phyloP scores from a whole-genome alignment of 129 eudicot genomes.

The Arctium minus region DNA sequence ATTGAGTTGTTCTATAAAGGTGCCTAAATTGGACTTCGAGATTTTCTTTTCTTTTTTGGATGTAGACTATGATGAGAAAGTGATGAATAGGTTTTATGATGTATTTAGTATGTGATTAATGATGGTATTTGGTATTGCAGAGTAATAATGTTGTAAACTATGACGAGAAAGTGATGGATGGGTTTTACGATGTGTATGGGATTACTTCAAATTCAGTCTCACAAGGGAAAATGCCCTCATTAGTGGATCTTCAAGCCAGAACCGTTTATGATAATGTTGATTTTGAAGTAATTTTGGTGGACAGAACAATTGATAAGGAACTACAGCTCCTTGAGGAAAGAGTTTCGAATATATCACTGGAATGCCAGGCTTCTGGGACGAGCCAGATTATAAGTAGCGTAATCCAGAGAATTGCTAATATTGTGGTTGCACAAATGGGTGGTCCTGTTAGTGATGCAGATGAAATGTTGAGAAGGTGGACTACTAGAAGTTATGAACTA shows the following conservation, averaged over 20 bases:
- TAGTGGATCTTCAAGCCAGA: conserved; percentile 60
- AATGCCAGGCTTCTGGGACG: conserved; percentile 42
- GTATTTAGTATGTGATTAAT: conserved; percentile 23
- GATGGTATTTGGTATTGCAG: conserved; percentile 48
- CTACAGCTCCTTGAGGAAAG: conserved; percentile 77
- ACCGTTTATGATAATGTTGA: conserved; percentile 53
- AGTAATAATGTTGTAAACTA: conserved; percentile 77
- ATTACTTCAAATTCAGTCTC: conserved; percentile 42
- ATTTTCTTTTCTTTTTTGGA: background rate
- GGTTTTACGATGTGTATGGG: conserved; percentile 89
- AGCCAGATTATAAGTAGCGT: conserved; percentile 43
- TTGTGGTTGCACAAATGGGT: conserved; percentile 85
- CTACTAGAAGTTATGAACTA: conserved; percentile 49
- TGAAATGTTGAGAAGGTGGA: conserved; percentile 77
- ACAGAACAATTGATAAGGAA: conserved; percentile 56
- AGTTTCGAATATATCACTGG: conserved; percentile 45
- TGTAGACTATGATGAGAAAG: conserved; percentile 58
- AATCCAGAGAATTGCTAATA: conserved; percentile 67
- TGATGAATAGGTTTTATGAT: conserved; percentile 62
- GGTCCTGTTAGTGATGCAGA: conserved; percentile 90
- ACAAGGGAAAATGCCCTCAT: conserved; percentile 75
- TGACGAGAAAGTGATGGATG: conserved; percentile 82
- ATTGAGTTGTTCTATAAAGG: background rate
- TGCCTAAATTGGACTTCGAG: background rate
- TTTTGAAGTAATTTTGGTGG: conserved; percentile 79